Conservation (phyloP, 495 filamentous ascomycete species). For the Neurospora sp. region DNA sequence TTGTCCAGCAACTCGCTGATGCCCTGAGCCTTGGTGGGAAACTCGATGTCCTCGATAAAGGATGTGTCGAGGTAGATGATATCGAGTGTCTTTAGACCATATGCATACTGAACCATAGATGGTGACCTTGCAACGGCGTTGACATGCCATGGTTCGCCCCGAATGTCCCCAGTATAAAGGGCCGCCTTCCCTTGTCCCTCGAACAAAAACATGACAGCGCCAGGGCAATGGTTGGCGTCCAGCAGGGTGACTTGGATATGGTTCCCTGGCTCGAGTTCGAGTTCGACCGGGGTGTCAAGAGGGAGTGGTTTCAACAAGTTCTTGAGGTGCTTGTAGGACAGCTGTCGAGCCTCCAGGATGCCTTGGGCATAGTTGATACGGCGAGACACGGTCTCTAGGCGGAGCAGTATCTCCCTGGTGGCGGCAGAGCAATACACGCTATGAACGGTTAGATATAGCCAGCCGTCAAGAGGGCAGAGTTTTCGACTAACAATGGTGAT, state of each 20-base stretch:
- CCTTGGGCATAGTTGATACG: constrained; percentile 70
- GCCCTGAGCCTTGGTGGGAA: constrained; percentile 59
- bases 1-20: constrained; percentile 64
- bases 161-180: constrained; percentile 88
- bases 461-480: not conserved
- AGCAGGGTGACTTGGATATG: constrained; percentile 72
- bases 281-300: constrained; percentile 65
- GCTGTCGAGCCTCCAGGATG: constrained; percentile 60
- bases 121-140: constrained; percentile 57
- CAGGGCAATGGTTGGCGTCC: constrained; percentile 87
- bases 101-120: constrained; percentile 62
- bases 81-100: constrained; percentile 56
- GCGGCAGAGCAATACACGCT: constrained; percentile 80
- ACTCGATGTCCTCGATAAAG: constrained; percentile 42
- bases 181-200: constrained; percentile 66
- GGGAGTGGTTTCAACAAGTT: constrained; percentile 75
- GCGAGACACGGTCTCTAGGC: constrained; percentile 66
- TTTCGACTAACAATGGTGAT: constrained; percentile 50
- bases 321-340: constrained; percentile 64
- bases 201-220: constrained; percentile 89
- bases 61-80: constrained; percentile 86
- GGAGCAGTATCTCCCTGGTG: constrained; percentile 68
- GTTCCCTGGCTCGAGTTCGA: constrained; percentile 62
- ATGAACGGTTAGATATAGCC: not conserved
- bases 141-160: constrained; percentile 54